These are phyloP conservation scores for Wickerhamiella galacta DNA, from an alignment of 805 yeast genomes.

Conservation along the genomic window DNA sequence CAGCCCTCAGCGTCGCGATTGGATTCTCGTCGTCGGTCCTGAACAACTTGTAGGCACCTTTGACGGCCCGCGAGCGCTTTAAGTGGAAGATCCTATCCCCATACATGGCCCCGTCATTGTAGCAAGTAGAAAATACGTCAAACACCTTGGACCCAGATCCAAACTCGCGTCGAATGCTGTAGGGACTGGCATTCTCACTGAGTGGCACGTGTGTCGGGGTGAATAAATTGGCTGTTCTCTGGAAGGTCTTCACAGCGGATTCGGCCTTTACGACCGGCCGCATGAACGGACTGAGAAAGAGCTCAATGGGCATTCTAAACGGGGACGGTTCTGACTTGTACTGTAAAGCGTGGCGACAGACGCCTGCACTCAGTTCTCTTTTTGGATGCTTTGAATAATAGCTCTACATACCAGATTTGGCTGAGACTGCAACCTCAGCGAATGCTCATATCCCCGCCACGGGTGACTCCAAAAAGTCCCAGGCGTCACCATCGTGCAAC, in stretches of 20 bases:
- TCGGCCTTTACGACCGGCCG: conserved; percentile 41
- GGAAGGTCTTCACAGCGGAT: conserved; percentile 37
- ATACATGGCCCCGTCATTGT: conserved; percentile 22
- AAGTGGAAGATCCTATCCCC: conserved; percentile 33
- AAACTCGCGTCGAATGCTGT: conserved; percentile 36
- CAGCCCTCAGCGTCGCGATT: conserved; percentile 42
- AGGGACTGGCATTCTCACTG: conserved; percentile 24
- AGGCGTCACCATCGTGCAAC: no score
- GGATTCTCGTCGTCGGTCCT: conserved; percentile 39
- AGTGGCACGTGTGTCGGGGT: conserved; percentile 37
- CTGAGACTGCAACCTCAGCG: no score
- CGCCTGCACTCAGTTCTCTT: no score
- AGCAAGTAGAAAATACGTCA: conserved; percentile 32
- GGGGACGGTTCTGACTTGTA: no score
- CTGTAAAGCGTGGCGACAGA: no score
- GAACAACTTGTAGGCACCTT: conserved; percentile 47
- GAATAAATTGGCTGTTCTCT: conserved; percentile 39
- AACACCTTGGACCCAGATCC: conserved; percentile 44
- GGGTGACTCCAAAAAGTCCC: no score
- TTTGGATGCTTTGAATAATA: no score
- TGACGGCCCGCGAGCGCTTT: conserved; percentile 47
- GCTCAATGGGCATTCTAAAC: conserved; percentile 46
- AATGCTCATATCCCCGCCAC: no score
- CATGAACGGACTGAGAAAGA: conserved; percentile 40
- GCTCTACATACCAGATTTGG: no score